These are phyloP conservation scores for Capniomyces stellatus DNA, from an alignment of 371 early-diverging fungal genomes.

Conservation along the genomic window DNA sequence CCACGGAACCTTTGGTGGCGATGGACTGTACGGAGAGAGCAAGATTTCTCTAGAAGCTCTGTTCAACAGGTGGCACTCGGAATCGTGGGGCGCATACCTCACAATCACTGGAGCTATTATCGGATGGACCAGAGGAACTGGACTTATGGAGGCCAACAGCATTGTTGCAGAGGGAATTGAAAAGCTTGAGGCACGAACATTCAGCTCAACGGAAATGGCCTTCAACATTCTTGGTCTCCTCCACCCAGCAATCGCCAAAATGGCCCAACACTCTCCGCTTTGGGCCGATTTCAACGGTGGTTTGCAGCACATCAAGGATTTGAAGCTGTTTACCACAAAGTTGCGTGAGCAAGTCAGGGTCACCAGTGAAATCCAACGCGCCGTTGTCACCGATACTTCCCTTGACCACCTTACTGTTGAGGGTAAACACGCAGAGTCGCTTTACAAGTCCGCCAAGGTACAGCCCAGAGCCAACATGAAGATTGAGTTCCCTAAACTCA, in stretches of 20 bases:
- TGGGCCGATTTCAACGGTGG: constrained; percentile 92
- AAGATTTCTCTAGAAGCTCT: constrained; percentile 83
- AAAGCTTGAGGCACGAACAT: constrained; percentile 77
- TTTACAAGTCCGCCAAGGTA: constrained; percentile 56
- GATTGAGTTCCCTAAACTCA: constrained; percentile 71
- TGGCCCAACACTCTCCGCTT: constrained; percentile 64
- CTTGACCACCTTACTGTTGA: constrained; percentile 60
- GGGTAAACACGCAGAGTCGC: constrained; percentile 52
- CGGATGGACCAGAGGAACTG: constrained; percentile 96
- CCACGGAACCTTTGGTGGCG: constrained; percentile 84
- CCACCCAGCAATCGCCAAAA: constrained; percentile 63
- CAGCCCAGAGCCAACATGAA: constrained; percentile 88
- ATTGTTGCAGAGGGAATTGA: constrained; percentile 83
- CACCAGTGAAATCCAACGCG: constrained; percentile 70
- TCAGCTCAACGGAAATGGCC: constrained; percentile 84
- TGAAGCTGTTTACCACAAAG: constrained; percentile 51
- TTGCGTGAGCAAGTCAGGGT: constrained; percentile 62
- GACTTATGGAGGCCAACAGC: constrained; percentile 85
- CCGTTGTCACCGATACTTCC: constrained; percentile 56
- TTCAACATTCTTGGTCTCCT: constrained; percentile 84
- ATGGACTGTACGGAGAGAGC: constrained; percentile 86
- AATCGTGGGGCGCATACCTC: constrained; percentile 81
- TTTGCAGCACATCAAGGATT: constrained; percentile 54
- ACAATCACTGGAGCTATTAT: constrained; percentile 84
- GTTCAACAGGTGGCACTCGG: constrained; percentile 84